Evolutionary conservation across 148 eudicot species (phyloP).

Genomic region (Rheum nobile): DNA sequence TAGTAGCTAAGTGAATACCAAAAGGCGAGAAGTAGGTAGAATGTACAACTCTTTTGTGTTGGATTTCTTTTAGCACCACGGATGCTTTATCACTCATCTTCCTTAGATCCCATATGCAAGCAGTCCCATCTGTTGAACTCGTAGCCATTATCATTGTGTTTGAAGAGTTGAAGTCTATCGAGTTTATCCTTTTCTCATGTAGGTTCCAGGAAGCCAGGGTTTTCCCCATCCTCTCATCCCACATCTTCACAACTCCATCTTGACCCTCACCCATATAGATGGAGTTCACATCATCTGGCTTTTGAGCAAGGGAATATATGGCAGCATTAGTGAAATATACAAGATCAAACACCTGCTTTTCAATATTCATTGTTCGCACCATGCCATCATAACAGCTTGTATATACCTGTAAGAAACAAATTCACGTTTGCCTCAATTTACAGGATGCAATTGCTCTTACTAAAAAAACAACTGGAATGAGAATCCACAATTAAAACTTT

Average conservation of each 20-base stretch:
- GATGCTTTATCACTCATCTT: constrained; percentile 28
- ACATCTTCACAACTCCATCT: constrained; percentile 33
- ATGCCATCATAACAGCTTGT: constrained; percentile 65
- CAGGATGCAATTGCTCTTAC: not conserved
- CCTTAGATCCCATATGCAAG: constrained; percentile 84
- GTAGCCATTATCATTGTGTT: constrained; percentile 62
- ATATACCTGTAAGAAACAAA: constrained; percentile 36
- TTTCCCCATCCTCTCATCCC: constrained; percentile 55
- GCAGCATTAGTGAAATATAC: constrained; percentile 29
- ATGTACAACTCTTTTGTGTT: constrained; percentile 51
- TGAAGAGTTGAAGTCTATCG: constrained; percentile 50
- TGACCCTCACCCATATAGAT: constrained; percentile 52
- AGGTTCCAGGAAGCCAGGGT: constrained; percentile 29
- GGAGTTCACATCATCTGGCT: constrained; percentile 40
- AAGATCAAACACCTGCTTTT: constrained; percentile 51
- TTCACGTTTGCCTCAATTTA: not conserved
- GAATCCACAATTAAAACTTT: too few species aligned
- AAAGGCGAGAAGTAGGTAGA: constrained; percentile 89
- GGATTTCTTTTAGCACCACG: constrained; percentile 22
- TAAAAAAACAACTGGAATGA: not conserved
- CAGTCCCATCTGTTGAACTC: constrained; percentile 64
- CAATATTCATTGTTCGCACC: constrained; percentile 58
- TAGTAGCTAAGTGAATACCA: constrained; percentile 68
- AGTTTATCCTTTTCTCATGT: constrained; percentile 53
- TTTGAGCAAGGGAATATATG: constrained; percentile 45